Conservation (phyloP, 495 filamentous ascomycete genomes). For the Daldinia concentrica region DNA sequence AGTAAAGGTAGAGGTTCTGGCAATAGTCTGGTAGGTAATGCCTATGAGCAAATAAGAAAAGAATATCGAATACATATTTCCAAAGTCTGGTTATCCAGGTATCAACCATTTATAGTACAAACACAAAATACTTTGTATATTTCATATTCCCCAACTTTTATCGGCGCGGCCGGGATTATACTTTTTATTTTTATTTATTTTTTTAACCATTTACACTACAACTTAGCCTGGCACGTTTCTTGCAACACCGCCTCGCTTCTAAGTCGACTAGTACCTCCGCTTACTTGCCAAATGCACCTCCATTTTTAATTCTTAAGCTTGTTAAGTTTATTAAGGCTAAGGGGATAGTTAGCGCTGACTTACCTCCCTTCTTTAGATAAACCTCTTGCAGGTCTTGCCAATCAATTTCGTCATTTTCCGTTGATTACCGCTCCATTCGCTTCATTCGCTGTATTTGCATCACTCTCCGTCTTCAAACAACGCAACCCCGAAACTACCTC, state of each 20-base stretch:
- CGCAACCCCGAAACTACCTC: neutral
- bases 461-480: constrained; percentile 6
- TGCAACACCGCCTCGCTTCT: no score
- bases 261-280: no score
- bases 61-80: constrained; percentile 29
- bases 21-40: constrained; percentile 27
- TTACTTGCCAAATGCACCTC: neutral
- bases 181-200: neutral
- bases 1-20: constrained; percentile 17
- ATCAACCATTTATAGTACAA: no score
- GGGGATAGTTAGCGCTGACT: constrained; percentile 34
- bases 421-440: constrained; percentile 22
- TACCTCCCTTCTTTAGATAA: constrained; percentile 38
- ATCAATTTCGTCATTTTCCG: constrained; percentile 42
- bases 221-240: constrained; percentile 1
- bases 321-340: constrained; percentile 17
- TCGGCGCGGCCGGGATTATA: constrained; percentile 9
- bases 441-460: neutral
- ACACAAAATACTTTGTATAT: neutral
- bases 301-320: constrained; percentile 14
- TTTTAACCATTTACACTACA: constrained; percentile 2
- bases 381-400: constrained; percentile 15
- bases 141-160: neutral
- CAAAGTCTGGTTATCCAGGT: neutral
- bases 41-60: constrained; percentile 4